Conservation (phyloP, 345 rosid genomes). For the Eucalyptus marginata region DNA sequence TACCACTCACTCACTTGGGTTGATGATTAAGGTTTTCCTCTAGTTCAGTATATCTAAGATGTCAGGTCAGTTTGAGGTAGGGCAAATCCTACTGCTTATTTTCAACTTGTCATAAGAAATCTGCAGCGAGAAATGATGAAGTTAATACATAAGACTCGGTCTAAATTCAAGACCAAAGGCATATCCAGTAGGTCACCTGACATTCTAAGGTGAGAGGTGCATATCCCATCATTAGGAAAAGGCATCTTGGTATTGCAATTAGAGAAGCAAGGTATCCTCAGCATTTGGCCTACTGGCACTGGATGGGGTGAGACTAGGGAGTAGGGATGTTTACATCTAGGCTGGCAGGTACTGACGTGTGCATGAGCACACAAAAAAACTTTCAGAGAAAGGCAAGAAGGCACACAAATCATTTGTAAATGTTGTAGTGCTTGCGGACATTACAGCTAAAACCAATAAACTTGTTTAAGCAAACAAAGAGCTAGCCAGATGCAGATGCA, state of each 20-base stretch:
- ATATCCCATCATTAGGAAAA: slow-evolving; percentile 95
- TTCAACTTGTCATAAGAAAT: neutral
- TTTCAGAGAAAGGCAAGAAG: neutral
- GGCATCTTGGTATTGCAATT: slow-evolving; percentile 93
- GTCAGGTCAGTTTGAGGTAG: neutral
- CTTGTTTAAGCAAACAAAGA: slow-evolving; percentile 87
- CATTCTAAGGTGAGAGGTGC: slow-evolving; percentile 91
- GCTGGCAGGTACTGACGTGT: neutral
- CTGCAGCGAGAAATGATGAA: neutral
- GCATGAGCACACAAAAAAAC: neutral
- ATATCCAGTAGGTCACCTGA: slow-evolving; percentile 34
- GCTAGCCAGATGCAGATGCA: slow-evolving; percentile 67
- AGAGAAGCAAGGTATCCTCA: slow-evolving; percentile 51
- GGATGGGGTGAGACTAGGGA: neutral
- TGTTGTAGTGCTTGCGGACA: slow-evolving; percentile 97
- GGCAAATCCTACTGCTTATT: neutral
- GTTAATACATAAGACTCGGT: neutral
- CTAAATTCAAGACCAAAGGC: neutral
- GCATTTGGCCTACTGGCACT: neutral
- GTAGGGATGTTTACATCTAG: neutral
- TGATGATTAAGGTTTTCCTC: neutral
- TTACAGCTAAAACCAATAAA: slow-evolving; percentile 82
- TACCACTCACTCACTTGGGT: neutral
- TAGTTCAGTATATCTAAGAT: neutral
- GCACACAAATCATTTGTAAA: slow-evolving; percentile 87